Base-by-base conservation (phyloP, 228 moss, liverwort and hornwort species). In the Sphagnum magellanicum region DNA sequence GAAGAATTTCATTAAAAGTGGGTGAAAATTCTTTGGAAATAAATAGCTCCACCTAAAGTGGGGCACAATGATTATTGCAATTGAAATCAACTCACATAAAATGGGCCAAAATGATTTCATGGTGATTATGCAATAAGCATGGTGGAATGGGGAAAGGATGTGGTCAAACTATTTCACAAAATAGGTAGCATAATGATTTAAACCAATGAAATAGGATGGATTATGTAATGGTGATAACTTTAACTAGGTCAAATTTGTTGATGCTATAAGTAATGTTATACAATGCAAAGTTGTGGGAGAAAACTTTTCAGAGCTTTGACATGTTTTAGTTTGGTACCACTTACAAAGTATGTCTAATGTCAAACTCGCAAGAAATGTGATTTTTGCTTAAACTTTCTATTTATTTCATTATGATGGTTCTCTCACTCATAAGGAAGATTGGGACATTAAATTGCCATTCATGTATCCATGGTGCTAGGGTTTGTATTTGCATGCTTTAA, bases 291-390 rank as follows among this genome's bases (percentile, higher is more conserved):
- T 53, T 53, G 48, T 87, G 87, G 87, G 87, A 84, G 60, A 72
- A 50, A 64, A 84, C 78, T 62, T 79, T 92, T 4, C 81, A 70
- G 67, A 51, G 71, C 67, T 92, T 89, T 71, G 74, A 79, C 73
- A 59, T 66, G 48, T 72, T 82, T 59, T 72, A 76, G 68, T 84
- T 92, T 73, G 68, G 76, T 68, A 84, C 74, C 50, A 47, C 70
- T 46, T 95, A 92, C 65, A 7, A 8, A 55, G 8, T 7, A 55
- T 55, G 53, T 12, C 1, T 12, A 55, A 2, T 55, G 0, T 1
- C 12, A 1, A 55, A 55, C 8, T 7, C 0, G 0, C 53, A 7
- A 55, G 53, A 8, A 55, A 1, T 12, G 8, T 55, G 53, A 12
- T 55, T 12, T 7, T 55, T 55, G 53, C 9, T 55, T 55, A 1